Evolutionary conservation across 768 basidiomycete species (phyloP), one percentile per base, ranked within the genome.

Genomic region (Strobilomyces dryophilus): DNA sequence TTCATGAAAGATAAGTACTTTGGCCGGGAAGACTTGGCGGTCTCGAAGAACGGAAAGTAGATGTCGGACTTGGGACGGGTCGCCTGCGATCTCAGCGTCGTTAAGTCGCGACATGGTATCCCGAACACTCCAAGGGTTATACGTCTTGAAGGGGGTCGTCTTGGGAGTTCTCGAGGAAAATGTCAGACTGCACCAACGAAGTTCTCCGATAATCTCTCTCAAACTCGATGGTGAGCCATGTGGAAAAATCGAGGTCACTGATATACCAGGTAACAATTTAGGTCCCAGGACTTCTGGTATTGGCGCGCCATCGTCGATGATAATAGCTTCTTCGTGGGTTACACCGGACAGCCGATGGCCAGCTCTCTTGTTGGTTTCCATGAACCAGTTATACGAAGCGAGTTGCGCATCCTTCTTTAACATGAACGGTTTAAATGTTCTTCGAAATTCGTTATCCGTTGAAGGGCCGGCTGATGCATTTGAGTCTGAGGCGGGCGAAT

Each of bases 1-100:
- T 52, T 87, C 86, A 15, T 76, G 71, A 69, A 97, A 98, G 53
- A 90, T 84, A 37, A 98, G 74, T 3, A 85, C 82, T 71, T 97
- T 98, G 46, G 84, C 81, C 0, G 87, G 87, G 43, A 92, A 74
- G 24, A 74, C 62, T 6, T 66, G 69, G 12, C 87, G 82, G 55
- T 93, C 77, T 47, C 75, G 73, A 10, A 99, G 76, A 53, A 81
- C 69, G 11, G 72, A 65, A 36, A 87, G 75, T 11, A 92, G 72
- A n/a, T 73, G 68, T 26, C 89, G 83, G 18, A 90, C 89, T 50
- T 79, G 74, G 5, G 75, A 72, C 18, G 82, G 82, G 55, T 95
- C 87, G 20, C 87, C 87, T 43, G 80, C 73, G 3, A 92, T 73
- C 68, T 91, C 87, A 9, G 88, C 89, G 60, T 94, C 91, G 15